Conservation (phyloP, 352 stramenopile species). For the Globisporangium alternatum region DNA sequence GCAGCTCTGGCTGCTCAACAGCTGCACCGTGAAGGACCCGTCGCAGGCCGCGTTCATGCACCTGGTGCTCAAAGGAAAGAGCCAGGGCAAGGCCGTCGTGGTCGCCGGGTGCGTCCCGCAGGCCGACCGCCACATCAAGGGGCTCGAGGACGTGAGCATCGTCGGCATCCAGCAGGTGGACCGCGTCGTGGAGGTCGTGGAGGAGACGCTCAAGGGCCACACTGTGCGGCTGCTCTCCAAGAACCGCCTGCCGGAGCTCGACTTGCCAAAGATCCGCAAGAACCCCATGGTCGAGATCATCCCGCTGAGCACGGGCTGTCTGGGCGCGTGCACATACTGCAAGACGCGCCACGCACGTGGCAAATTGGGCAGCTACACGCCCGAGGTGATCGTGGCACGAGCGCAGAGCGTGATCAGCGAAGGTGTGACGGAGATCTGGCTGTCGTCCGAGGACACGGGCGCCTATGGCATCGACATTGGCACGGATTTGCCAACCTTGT, state of each 20-base stretch:
- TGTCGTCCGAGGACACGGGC: constrained; percentile 90
- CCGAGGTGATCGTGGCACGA: constrained; percentile 72
- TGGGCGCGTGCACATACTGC: constrained; percentile 92
- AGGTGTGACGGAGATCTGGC: constrained; percentile 90
- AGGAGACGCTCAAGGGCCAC: constrained; percentile 90
- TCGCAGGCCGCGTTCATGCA: constrained; percentile 90
- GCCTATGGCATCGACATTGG: constrained; percentile 90
- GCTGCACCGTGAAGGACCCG: constrained; percentile 93
- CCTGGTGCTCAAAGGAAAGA: constrained; percentile 77
- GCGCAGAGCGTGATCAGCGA: constrained; percentile 64
- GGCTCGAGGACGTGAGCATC: constrained; percentile 82
- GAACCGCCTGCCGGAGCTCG: constrained; percentile 76
- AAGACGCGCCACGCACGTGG: constrained; percentile 92
- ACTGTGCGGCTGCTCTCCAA: constrained; percentile 83
- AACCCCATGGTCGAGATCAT: constrained; percentile 93
- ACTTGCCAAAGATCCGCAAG: constrained; percentile 91
- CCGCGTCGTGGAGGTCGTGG: constrained; percentile 89
- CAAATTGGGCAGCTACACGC: constrained; percentile 86
- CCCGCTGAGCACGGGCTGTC: constrained; percentile 88
- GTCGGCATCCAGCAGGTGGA: constrained; percentile 92
- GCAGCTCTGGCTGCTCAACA: constrained; percentile 90
- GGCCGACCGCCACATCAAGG: constrained; percentile 80
- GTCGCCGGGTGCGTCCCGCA: constrained; percentile 91
- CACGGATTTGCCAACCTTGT: constrained; percentile 69
- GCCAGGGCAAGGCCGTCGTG: constrained; percentile 82